A percentile compares a stretch with the other conserved stretches of the same genome.
Conservation (phyloP, 768 basidiomycete genomes). For the Calocybe gangraenosa region DNA sequence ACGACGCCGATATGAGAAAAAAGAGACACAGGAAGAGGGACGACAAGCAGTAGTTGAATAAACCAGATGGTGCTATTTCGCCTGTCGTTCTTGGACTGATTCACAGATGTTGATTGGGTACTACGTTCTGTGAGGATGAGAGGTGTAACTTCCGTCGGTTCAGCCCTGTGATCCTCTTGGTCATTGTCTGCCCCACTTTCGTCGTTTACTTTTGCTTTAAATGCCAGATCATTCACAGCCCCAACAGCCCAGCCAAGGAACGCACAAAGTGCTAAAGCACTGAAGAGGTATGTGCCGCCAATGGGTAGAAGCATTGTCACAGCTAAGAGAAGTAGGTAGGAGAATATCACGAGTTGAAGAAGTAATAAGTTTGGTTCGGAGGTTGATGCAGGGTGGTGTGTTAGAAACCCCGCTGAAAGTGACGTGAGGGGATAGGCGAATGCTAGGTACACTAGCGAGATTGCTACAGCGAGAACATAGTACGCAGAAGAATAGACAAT, state of each 20-base stretch:
- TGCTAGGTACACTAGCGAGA: slow-evolving; percentile 48
- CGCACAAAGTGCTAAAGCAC: slow-evolving; percentile 46
- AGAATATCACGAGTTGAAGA: slow-evolving; percentile 49
- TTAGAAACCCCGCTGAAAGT: slow-evolving; percentile 5
- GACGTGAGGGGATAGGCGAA: slow-evolving; percentile 37
- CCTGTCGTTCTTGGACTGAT: slow-evolving; percentile 3
- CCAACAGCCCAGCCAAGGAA: slow-evolving; percentile 41
- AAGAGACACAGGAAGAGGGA: slow-evolving; percentile 51
- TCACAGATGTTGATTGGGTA: background rate
- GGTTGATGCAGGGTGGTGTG: background rate
- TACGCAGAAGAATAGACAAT: slow-evolving; percentile 56
- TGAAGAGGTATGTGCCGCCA: slow-evolving; percentile 55
- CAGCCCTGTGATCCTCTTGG: slow-evolving; percentile 26
- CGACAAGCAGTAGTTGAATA: slow-evolving; percentile 48
- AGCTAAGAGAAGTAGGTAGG: slow-evolving; percentile 51
- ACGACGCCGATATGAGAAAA: slow-evolving; percentile 47
- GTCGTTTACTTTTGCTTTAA: slow-evolving; percentile 6
- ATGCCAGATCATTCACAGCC: slow-evolving; percentile 25
- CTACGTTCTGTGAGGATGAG: slow-evolving; percentile 31
- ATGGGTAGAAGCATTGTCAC: slow-evolving; percentile 44
- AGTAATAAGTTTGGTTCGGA: slow-evolving; percentile 21
- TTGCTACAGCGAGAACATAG: slow-evolving; percentile 43
- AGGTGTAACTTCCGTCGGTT: slow-evolving; percentile 55
- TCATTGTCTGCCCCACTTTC: slow-evolving; percentile 10
- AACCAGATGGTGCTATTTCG: slow-evolving; percentile 46